Evolutionary conservation across 805 yeast genomes (phyloP).

Genomic region (Starmerella apicola): DNA sequence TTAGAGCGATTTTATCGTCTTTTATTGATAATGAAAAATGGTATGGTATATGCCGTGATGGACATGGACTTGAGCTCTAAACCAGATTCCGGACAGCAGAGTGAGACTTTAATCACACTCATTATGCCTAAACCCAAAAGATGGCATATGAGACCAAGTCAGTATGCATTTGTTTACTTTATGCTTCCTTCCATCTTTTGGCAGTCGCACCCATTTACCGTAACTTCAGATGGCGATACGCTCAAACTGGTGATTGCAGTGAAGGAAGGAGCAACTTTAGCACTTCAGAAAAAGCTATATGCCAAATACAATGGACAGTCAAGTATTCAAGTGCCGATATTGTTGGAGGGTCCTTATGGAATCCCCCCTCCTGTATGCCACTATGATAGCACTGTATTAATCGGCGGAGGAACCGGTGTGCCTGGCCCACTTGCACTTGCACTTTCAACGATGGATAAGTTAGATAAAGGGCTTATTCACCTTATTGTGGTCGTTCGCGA

Average conservation of each 20-base stretch:
- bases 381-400: conserved; percentile 2
- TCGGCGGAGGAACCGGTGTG: conserved; percentile 14
- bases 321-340: neutral
- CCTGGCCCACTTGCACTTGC: conserved; percentile 14
- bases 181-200: conserved; percentile 42
- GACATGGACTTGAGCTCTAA: neutral
- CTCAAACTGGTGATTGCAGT: conserved; percentile 9
- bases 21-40: conserved; percentile 1
- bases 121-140: conserved; percentile 5
- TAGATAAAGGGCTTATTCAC: neutral
- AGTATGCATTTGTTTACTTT: conserved; percentile 18
- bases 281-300: neutral
- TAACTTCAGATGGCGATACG: conserved; percentile 6
- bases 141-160: conserved; percentile 11
- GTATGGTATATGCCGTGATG: conserved; percentile 7
- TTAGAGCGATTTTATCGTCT: conserved; percentile 7
- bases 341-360: conserved; percentile 16
- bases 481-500: conserved; percentile 6
- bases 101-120: conserved; percentile 1
- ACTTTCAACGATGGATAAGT: neutral
- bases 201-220: conserved; percentile 67
- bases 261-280: conserved; percentile 10
- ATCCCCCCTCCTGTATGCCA: neutral
- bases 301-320: neutral
- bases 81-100: neutral